phyloP scores from a whole-genome alignment of 1,284 basidiomycete genomes.

The Cryptococcus sp. region DNA sequence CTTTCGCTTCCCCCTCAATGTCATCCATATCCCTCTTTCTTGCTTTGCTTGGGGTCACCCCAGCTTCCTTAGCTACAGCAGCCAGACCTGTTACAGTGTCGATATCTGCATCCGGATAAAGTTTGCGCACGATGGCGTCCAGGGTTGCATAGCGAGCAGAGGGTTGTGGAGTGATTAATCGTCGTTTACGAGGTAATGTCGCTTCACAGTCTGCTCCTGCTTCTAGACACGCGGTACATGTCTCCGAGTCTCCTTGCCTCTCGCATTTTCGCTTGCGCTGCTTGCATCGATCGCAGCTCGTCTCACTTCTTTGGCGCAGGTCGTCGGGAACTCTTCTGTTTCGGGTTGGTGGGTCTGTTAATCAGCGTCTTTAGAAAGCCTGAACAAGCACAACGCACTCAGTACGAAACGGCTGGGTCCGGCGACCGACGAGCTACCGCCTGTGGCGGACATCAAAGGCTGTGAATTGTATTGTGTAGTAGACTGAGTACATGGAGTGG shows the following conservation, averaged over 20 bases:
- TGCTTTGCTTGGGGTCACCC: neutral
- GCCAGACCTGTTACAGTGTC: slow-evolving; percentile 4
- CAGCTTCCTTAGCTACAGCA: slow-evolving; percentile 2
- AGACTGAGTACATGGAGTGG: too few species aligned
- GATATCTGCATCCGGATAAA: slow-evolving; percentile 13
- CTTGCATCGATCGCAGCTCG: slow-evolving; percentile 3
- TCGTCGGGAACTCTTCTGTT: slow-evolving; percentile 8
- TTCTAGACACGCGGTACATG: slow-evolving; percentile 13
- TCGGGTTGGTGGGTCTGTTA: neutral
- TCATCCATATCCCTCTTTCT: too few species aligned
- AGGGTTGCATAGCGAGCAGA: slow-evolving; percentile 7
- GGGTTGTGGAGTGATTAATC: slow-evolving; percentile 2
- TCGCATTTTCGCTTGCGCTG: neutral
- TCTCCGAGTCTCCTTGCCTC: slow-evolving; percentile 2
- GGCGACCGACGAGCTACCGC: too few species aligned
- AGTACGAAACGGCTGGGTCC: too few species aligned
- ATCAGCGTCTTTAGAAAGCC: too few species aligned
- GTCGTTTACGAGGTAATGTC: slow-evolving; percentile 11
- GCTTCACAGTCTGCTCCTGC: slow-evolving; percentile 10
- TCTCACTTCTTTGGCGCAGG: slow-evolving; percentile 9
- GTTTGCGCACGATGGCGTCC: slow-evolving; percentile 9
- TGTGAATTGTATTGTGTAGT: too few species aligned
- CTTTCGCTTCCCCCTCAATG: neutral
- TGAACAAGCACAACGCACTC: too few species aligned
- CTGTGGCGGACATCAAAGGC: too few species aligned